Evolutionary conservation across 148 eudicot genomes (phyloP), one percentile per base, ranked within the genome.

Genomic region (Cornus florida): DNA sequence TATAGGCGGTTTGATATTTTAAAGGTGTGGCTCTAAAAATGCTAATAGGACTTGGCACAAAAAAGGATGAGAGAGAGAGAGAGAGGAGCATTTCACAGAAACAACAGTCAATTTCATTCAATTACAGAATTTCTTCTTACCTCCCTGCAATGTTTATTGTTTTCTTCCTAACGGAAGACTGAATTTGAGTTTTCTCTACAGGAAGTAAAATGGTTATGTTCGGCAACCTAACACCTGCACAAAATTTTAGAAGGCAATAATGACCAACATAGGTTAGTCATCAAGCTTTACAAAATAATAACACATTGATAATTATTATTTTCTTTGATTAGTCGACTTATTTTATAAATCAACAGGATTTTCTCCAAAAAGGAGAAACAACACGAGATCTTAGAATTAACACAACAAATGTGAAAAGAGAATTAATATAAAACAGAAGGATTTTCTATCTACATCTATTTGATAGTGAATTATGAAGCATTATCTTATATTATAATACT

Each of bases 151-250:
- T 20, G 20, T 87, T 90, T 60, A 93, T 84, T 57, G 86, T 78
- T 84, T 85, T 93, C 71, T 92, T 90, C 70, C 91, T 97, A 14
- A 33, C 72, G 4, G 91, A 76, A 75, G 90, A 80, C 32, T 85
- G 83, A 75, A 96, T 33, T 65, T 89, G 86, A 69, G 88, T 77
- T 77, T 84, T 83, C 84, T 91, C 97, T 82, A 89, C 77, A 0
- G 98, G 92, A 81, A 96, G 85, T 80, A 86, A 81, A 81, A 96
- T 88, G 70, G 67, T 84, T 77, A 90, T 77, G 72, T 88, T 90
- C 8, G 98, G 95, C 89, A 94, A 78, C 88, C 70, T 94, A 67
- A 87, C 97, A 87, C 99, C 98, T 96, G 89, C 82, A 76, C 9
- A 70, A 76, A 70, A 75, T 60, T 28, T n/a, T 28, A 71, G 75